These are phyloP conservation scores for Trametes polyzona DNA, from an alignment of 1,284 basidiomycete genomes.

Conservation along the genomic window DNA sequence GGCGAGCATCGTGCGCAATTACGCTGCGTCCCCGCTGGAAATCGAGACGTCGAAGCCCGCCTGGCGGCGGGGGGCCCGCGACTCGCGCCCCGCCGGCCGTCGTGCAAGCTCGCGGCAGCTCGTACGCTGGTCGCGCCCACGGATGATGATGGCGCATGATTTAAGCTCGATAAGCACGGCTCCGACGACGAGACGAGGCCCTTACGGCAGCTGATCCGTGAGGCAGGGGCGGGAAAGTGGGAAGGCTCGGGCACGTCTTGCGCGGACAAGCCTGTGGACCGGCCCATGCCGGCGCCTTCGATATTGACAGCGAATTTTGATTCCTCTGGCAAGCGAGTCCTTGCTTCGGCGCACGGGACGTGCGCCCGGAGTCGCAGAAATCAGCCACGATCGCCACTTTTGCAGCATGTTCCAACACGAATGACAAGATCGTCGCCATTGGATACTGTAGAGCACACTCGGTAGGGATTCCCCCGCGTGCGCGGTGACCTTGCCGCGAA, in stretches of 20 bases:
- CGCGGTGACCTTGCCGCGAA: neutral
- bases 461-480: neutral
- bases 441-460: neutral
- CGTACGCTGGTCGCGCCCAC: neutral
- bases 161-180: neutral
- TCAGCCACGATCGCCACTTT: too few species aligned
- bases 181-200: neutral
- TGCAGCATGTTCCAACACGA: too few species aligned
- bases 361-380: neutral
- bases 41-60: constrained; percentile 9
- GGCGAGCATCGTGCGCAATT: neutral
- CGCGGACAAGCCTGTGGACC: too few species aligned
- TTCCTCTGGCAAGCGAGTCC: neutral
- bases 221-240: neutral
- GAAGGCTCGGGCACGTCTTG: too few species aligned
- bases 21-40: neutral
- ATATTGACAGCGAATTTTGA: constrained; percentile 2
- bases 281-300: neutral
- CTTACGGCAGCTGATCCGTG: constrained; percentile 3
- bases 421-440: neutral
- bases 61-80: neutral
- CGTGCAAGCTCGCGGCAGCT: neutral
- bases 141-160: neutral
- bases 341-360: neutral
- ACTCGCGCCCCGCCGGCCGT: neutral